These are phyloP conservation scores for Flaveria brownii DNA, from an alignment of 129 eudicot species.

Conservation along the genomic window DNA sequence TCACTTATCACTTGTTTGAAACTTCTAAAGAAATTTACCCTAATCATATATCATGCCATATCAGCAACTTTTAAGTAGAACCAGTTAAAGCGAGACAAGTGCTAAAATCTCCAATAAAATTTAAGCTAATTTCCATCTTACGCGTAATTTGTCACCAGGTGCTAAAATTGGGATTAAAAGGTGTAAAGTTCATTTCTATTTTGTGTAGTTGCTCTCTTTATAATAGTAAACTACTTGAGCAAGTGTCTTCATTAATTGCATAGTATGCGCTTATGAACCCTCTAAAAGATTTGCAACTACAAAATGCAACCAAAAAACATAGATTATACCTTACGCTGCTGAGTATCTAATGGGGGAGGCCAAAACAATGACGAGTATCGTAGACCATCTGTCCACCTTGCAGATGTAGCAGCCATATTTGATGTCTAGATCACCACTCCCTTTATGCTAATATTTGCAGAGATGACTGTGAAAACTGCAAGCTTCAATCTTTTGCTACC, in stretches of 20 bases:
- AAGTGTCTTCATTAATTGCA: slow-evolving; percentile 9
- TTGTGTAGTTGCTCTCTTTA: background rate
- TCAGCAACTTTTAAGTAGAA: background rate
- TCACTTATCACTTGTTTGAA: background rate
- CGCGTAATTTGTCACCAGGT: background rate
- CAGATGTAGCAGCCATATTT: slow-evolving; percentile 67
- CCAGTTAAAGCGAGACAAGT: background rate
- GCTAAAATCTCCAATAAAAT: background rate
- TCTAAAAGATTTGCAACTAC: slow-evolving; percentile 15
- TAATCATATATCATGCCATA: background rate
- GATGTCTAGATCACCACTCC: slow-evolving; percentile 17
- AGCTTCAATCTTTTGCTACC: slow-evolving; percentile 53
- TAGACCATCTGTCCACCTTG: slow-evolving; percentile 89
- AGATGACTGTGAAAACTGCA: slow-evolving; percentile 27
- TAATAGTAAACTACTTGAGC: slow-evolving; percentile 2
- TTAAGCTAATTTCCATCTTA: background rate
- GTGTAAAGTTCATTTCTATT: background rate
- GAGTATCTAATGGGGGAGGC: slow-evolving; percentile 84
- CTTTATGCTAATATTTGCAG: slow-evolving; percentile 31
- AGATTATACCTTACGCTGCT: slow-evolving; percentile 66
- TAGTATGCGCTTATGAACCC: background rate
- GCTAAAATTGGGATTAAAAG: background rate
- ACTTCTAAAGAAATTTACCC: background rate
- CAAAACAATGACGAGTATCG: slow-evolving; percentile 86
- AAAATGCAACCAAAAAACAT: slow-evolving; percentile 16